Base-by-base conservation (phyloP, 305 asterid species). In the Nicotiana rustica region DNA sequence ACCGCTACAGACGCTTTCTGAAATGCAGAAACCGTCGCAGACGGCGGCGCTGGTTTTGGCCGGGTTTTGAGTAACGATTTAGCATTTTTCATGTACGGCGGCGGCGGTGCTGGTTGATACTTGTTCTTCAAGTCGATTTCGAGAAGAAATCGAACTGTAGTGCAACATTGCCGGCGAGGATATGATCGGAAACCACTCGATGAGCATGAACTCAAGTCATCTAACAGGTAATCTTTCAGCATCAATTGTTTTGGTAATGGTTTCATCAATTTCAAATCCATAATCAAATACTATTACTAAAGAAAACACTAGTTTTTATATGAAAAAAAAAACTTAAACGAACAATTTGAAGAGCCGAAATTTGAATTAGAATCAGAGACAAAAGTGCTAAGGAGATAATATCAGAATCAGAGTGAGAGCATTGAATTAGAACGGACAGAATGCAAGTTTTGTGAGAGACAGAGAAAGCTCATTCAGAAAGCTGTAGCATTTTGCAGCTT, bases 181-280 rank as follows among this genome's bases (percentile, higher is more conserved):
- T 89, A 92, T 1, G 98, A 91, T 82, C 89, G 89, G 88, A 96
- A 96, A 9, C 99, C 98, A 83, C 77, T 95, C 59, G 99, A 96
- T 13, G 99, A 96, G 75, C 98, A 95, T 0, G 99, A 96, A 84
- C 97, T 92, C 85, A 95, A 52, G 60, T 96, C 99, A 56, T 96
- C 99, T 71, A 92, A 65, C 78, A 96, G 85, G 83, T 90, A 89
- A 86, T 96, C 99, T 64, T 92, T 95, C 2, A 96, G 89, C 89
- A 90, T 61, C 89, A 89, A 77, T 1, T 92, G 89, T 19, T 90
- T 89, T 15, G 88, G 75, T 41, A 78, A 41, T 31, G 86, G 73
- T 31, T 68, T 76, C 75, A 33, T 68, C 52, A 83, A 55, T 66
- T 86, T 86, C 29, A 87, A 79, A 85, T 90, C 97, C 98, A 92